Conservation (phyloP, 2,329 filamentous ascomycete species). For the Pseudogymnoascus pannorum region DNA sequence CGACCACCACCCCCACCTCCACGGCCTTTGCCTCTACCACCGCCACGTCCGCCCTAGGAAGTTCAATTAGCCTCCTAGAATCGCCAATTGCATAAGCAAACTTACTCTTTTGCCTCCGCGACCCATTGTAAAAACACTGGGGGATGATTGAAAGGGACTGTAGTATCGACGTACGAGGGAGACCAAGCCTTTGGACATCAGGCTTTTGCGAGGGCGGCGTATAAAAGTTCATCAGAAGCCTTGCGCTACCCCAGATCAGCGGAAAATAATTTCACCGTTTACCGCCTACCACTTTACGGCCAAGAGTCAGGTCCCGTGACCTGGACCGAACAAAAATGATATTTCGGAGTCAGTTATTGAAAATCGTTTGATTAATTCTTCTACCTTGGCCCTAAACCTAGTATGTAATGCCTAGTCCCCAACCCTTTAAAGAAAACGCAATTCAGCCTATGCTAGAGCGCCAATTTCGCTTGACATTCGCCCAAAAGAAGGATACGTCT, state of each 20-base stretch:
- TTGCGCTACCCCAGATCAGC: slow-evolving; percentile 5
- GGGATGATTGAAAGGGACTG: background rate
- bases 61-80: background rate
- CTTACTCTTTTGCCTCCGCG: slow-evolving; percentile 14
- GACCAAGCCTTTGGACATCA: slow-evolving; percentile 8
- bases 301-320: background rate
- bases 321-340: background rate
- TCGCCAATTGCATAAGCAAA: background rate
- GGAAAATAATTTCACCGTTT: background rate
- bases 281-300: background rate
- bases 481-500: slow-evolving; percentile 5
- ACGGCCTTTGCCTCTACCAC: slow-evolving; percentile 19
- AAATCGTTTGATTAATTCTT: background rate
- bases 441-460: background rate
- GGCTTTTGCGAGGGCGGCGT: slow-evolving; percentile 5
- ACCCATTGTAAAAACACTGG: slow-evolving; percentile 7
- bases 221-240: slow-evolving; percentile 10
- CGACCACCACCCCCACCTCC: slow-evolving; percentile 32
- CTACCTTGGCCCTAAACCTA: background rate
- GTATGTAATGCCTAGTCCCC: background rate
- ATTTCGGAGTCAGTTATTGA: background rate
- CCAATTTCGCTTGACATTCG: slow-evolving; percentile 5
- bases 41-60: slow-evolving; percentile 15
- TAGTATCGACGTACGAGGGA: background rate
- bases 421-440: background rate